Percentiles rank a stretch among this genome's conserved stretches.
These are phyloP conservation scores for Metschnikowia proteae DNA, from an alignment of 805 yeast genomes.

Conservation along the genomic window DNA sequence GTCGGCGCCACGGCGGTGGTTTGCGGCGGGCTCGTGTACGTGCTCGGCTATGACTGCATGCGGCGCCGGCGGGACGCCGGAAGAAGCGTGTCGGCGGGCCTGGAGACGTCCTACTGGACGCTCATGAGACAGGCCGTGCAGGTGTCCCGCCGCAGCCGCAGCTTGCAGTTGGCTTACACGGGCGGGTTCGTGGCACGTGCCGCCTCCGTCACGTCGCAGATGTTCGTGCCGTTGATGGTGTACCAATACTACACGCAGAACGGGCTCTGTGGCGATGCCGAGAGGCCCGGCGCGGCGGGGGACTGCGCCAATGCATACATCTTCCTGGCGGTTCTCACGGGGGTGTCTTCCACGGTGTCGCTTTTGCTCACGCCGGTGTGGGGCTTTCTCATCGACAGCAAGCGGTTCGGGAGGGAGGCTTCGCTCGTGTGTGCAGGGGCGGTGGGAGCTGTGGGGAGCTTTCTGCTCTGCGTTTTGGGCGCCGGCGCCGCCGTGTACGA, in stretches of 20 bases:
- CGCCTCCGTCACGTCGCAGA: constrained; percentile 53
- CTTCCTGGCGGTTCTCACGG: constrained; percentile 64
- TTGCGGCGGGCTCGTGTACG: constrained; percentile 36
- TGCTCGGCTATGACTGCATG: constrained; percentile 43
- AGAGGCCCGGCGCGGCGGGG: constrained; percentile 23
- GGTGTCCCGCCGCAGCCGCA: constrained; percentile 43
- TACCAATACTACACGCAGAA: constrained; percentile 50
- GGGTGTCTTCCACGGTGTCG: constrained; percentile 57
- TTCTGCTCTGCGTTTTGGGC: constrained; percentile 26
- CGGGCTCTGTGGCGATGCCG: constrained; percentile 45
- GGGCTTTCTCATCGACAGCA: constrained; percentile 53
- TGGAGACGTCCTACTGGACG: constrained; percentile 28
- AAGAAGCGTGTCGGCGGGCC: constrained; percentile 10
- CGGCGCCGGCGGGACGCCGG: constrained; percentile 29
- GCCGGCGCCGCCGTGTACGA: constrained; percentile 22
- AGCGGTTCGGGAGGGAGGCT: constrained; percentile 25
- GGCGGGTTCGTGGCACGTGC: constrained; percentile 65
- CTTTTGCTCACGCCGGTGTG: constrained; percentile 60
- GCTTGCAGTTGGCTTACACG: constrained; percentile 52
- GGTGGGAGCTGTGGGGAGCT: constrained; percentile 43
- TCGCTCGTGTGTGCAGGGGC: constrained; percentile 36
- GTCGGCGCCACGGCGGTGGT: constrained; percentile 43
- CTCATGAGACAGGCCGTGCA: constrained; percentile 46
- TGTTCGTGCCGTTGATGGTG: constrained; percentile 61
- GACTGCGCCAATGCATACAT: constrained; percentile 61